Percentiles rank a stretch among this genome's conserved stretches.
Evolutionary conservation across 2,329 filamentous ascomycete genomes (phyloP).

Genomic region (Calonectria pseudoreteaudii): DNA sequence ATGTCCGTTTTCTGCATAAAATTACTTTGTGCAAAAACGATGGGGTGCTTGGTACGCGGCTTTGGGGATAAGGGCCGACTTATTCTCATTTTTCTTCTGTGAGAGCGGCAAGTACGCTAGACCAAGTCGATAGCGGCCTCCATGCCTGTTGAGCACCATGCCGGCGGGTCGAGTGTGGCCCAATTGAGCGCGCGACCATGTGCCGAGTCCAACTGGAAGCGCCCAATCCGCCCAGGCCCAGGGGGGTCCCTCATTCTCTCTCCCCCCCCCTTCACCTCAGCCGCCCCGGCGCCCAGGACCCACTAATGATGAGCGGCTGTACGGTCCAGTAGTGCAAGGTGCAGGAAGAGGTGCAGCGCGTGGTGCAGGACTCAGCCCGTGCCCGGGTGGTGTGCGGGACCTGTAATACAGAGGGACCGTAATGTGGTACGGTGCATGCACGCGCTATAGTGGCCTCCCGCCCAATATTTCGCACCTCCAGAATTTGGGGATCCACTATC

Average conservation of each 20-base stretch:
- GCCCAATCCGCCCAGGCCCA: not conserved
- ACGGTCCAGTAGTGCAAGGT: not conserved
- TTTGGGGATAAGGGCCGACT: not conserved
- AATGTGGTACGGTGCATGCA: slow-evolving; percentile 9
- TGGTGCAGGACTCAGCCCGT: slow-evolving; percentile 1
- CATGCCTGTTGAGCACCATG: slow-evolving; percentile 8
- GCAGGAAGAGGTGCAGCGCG: not conserved
- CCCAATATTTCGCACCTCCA: slow-evolving; percentile 26
- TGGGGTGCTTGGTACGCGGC: not conserved
- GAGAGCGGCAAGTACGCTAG: slow-evolving; percentile 14
- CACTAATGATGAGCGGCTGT: slow-evolving; percentile 16
- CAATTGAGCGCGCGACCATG: not conserved
- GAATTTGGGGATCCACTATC: slow-evolving; percentile 37
- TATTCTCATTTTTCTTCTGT: not conserved
- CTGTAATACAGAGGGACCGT: not conserved
- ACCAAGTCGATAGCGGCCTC: not conserved
- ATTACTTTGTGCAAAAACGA: not conserved
- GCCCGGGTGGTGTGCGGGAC: not conserved
- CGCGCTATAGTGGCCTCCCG: slow-evolving; percentile 12
- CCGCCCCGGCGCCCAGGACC: not conserved
- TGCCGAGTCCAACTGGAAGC: not conserved
- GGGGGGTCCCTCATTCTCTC: not conserved
- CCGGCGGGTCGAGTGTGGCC: not conserved
- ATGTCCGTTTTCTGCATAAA: not conserved
- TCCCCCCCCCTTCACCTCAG: not conserved